phyloP scores from a whole-genome alignment of 2,329 filamentous ascomycete genomes.

The Cladosporium sp. region DNA sequence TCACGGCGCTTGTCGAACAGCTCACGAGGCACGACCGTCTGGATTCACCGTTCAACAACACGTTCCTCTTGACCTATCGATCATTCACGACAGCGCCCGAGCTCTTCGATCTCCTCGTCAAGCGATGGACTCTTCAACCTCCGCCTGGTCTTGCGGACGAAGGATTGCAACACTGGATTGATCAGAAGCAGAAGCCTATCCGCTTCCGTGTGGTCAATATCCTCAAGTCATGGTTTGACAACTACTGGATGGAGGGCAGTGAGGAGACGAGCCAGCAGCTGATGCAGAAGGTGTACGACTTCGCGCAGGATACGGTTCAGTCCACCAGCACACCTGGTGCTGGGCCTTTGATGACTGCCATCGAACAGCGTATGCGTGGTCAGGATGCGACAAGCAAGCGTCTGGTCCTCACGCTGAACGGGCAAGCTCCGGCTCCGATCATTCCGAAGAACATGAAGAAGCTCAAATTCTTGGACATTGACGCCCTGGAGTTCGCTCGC shows the following conservation, averaged over 20 bases:
- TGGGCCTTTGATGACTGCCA: slow-evolving; percentile 71
- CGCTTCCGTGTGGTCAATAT: slow-evolving; percentile 96
- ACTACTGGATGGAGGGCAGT: slow-evolving; percentile 96
- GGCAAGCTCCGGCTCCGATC: slow-evolving; percentile 74
- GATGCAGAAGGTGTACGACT: slow-evolving; percentile 81
- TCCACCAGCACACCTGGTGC: slow-evolving; percentile 90
- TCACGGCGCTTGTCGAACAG: slow-evolving; percentile 86
- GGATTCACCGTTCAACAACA: slow-evolving; percentile 93
- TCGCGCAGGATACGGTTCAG: slow-evolving; percentile 86
- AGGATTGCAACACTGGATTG: slow-evolving; percentile 82
- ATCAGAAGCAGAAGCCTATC: slow-evolving; percentile 92
- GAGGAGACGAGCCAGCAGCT: slow-evolving; percentile 77
- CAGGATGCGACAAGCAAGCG: slow-evolving; percentile 82
- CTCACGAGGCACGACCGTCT: slow-evolving; percentile 92
- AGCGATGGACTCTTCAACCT: slow-evolving; percentile 86
- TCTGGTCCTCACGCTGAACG: slow-evolving; percentile 75
- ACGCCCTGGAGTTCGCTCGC: slow-evolving; percentile 91
- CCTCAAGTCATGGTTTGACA: slow-evolving; percentile 96
- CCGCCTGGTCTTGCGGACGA: slow-evolving; percentile 68
- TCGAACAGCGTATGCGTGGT: slow-evolving; percentile 82
- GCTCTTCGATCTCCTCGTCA: slow-evolving; percentile 85
- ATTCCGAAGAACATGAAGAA: slow-evolving; percentile 99
- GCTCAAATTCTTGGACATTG: slow-evolving; percentile 95
- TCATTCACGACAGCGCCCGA: slow-evolving; percentile 90
- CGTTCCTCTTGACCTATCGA: slow-evolving; percentile 91